A percentile compares a stretch with the other conserved stretches of the same genome.
These are phyloP conservation scores for Neospora caninum DNA, from an alignment of 169 alveolate genomes.

Conservation along the genomic window DNA sequence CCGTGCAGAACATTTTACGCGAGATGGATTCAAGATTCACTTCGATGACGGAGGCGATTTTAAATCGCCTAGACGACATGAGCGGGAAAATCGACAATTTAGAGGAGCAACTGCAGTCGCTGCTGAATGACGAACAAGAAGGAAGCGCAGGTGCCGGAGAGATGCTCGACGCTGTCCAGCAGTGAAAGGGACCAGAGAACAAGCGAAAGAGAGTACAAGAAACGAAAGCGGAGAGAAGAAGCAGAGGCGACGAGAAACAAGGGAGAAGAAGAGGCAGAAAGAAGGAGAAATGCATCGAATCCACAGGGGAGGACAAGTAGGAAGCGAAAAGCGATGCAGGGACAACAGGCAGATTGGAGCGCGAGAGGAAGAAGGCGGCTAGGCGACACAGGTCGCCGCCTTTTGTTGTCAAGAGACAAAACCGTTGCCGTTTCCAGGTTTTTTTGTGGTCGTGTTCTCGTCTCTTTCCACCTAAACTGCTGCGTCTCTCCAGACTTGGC, in stretches of 20 bases:
- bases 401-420: no score
- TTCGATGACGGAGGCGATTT: slow-evolving; percentile 66
- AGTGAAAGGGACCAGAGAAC: not conserved
- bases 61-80: slow-evolving; percentile 74
- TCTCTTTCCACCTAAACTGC: not conserved
- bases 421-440: not conserved
- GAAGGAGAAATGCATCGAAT: not conserved
- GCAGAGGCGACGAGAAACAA: not conserved
- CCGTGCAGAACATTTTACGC: slow-evolving; percentile 28
- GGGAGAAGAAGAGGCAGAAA: not conserved
- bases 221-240: not conserved
- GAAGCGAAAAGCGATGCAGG: no score
- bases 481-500: not conserved
- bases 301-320: no score
- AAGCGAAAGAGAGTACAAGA: not conserved
- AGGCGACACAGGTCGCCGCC: no score
- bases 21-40: slow-evolving; percentile 70
- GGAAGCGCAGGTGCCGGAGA: not conserved
- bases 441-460: not conserved
- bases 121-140: not conserved
- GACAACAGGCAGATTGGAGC: no score
- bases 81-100: slow-evolving; percentile 69
- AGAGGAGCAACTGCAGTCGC: slow-evolving; percentile 44
- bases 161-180: not conserved
- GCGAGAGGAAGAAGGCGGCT: no score